A percentile compares a stretch with the other conserved stretches of the same genome.
Conservation (phyloP, 179 eudicot genomes). For the Vitellaria paradoxa region DNA sequence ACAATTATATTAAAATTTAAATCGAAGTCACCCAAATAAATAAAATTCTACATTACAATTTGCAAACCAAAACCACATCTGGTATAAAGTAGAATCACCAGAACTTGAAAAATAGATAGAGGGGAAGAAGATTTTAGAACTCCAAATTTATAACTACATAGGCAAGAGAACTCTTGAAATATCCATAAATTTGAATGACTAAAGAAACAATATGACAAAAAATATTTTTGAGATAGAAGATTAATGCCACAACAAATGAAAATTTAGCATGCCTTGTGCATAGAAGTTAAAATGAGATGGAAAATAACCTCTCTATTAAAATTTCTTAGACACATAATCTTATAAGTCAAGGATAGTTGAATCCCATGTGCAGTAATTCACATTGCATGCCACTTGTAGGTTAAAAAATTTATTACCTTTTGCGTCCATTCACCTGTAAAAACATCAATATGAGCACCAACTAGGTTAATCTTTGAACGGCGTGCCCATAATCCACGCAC, state of each 20-base stretch:
- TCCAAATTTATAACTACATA: neutral
- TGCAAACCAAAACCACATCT: neutral
- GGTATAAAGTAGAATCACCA: neutral
- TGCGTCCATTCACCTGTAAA: conserved; percentile 99
- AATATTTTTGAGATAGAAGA: neutral
- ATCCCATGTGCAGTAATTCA: neutral
- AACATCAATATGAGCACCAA: conserved; percentile 97
- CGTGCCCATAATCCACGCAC: conserved; percentile 97
- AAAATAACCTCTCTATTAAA: neutral
- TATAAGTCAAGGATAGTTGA: neutral
- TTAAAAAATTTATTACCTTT: conserved; percentile 48
- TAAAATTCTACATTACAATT: neutral
- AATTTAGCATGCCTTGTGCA: neutral
- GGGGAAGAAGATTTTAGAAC: neutral
- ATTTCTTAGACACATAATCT: neutral
- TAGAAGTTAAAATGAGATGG: neutral
- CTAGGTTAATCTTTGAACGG: conserved; percentile 79
- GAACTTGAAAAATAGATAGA: neutral
- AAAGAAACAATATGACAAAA: neutral
- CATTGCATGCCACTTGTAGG: neutral
- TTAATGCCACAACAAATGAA: neutral
- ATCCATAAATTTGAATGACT: neutral
- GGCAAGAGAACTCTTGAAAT: neutral
- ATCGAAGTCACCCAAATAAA: neutral
- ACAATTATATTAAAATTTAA: neutral